Evolutionary conservation across 2,329 filamentous ascomycete genomes (phyloP), one percentile per base, ranked within the genome.

Genomic region (Elsinoe necatrix): DNA sequence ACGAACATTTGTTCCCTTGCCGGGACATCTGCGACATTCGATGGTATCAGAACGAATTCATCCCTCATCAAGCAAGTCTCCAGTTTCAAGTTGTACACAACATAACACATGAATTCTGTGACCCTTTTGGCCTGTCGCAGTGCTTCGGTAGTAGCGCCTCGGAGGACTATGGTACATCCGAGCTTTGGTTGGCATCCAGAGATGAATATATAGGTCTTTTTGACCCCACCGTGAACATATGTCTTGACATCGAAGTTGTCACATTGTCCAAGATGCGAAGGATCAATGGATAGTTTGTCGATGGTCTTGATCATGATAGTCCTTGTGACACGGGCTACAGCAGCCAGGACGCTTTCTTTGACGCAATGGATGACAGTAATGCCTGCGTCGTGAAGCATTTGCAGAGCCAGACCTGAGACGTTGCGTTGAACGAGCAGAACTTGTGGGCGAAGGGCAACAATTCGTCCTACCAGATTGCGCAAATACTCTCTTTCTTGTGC

Each of bases 81-180:
- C 12, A 98, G 79, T 67, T 95, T 95, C 55, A 98, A 77, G 65
- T 96, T 98, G 72, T 98, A 98, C 11, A 97, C 91, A 18, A 98
- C 95, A 64, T 97, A 98, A 35, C 95, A 87, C 92, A 98, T 96
- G 67, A 98, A 97, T 68, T 98, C 93, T 9, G 92, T 93, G 62
- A 98, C 93, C 54, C 84, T 82, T 72, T 98, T 98, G 70, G 98
- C 83, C 63, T 84, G 87, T 1, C 83, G 77, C 16, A 98, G 77
- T 0, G 83, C 77, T 48, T 81, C 75, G 27, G 83, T 84, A 58
- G 86, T 83, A 2, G 86, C 88, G 1, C 93, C 93, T 45, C 93
- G 84, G 20, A 98, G 76, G 11, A 90, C 89, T 63, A 98, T 95
- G 0, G 93, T 98, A 67, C 93, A 97, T 0, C 93, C 95, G 1